Conservation (phyloP, 2,329 filamentous ascomycete genomes). For the Podosphaera xanthii region DNA sequence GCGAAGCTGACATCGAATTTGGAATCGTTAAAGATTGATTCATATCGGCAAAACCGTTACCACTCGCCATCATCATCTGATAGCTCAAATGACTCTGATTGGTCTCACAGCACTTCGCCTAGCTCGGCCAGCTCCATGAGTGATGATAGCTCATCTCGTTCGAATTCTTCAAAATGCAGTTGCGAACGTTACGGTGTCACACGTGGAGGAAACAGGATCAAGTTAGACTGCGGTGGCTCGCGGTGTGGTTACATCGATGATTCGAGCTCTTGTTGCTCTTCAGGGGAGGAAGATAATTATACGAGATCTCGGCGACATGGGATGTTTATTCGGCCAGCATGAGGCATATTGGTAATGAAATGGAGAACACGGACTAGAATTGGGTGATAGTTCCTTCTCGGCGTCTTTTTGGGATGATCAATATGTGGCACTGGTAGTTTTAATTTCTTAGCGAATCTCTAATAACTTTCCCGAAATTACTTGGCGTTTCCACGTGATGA, state of each 20-base stretch:
- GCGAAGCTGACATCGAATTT: slow-evolving; percentile 65
- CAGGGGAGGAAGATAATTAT: no score
- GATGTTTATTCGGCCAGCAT: no score
- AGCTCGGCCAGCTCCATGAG: slow-evolving; percentile 42
- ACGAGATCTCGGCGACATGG: no score
- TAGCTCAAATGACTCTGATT: slow-evolving; percentile 47
- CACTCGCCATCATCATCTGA: slow-evolving; percentile 39
- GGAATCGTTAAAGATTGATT: slow-evolving; percentile 33
- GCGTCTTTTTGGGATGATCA: no score
- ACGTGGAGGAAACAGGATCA: slow-evolving; percentile 75
- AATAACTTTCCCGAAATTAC: no score
- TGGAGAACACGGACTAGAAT: no score
- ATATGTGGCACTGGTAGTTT: no score
- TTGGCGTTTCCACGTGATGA: no score
- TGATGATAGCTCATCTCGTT: slow-evolving; percentile 58
- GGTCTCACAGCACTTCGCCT: slow-evolving; percentile 52
- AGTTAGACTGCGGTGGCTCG: slow-evolving; percentile 80
- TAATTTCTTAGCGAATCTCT: no score
- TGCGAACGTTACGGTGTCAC: slow-evolving; percentile 82
- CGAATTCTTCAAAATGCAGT: slow-evolving; percentile 52
- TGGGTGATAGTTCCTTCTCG: no score
- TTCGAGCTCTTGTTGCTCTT: slow-evolving; percentile 18
- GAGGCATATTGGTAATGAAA: no score
- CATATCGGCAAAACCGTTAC: slow-evolving; percentile 28
- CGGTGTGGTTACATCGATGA: slow-evolving; percentile 67